Conservation (phyloP, 164 flowering plant genomes). For the Cinnamomum chago region DNA sequence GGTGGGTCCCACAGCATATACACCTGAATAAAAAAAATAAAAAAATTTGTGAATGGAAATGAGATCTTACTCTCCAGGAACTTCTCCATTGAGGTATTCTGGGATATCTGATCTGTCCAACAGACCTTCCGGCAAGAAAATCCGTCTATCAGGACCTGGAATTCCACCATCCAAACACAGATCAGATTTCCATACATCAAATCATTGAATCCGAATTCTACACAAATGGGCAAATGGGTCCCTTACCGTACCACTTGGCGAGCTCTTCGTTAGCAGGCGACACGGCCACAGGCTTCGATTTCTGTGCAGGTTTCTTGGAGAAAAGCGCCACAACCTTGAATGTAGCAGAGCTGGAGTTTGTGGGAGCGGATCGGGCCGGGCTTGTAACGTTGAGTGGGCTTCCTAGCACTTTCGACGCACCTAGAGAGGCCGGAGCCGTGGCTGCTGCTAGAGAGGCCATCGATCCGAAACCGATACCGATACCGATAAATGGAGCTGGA, state of each 20-base stretch:
- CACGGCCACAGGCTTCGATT: constrained; percentile 42
- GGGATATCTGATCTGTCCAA: constrained; percentile 91
- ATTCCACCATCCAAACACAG: not conserved
- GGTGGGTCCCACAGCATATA: too few relatives aligned
- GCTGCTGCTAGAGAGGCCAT: constrained; percentile 84
- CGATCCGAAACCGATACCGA: not conserved
- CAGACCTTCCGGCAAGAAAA: constrained; percentile 93
- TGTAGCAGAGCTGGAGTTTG: constrained; percentile 41
- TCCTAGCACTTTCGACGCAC: constrained; percentile 73
- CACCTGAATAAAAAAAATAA: too few relatives aligned
- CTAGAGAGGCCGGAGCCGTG: constrained; percentile 53
- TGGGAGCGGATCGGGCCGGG: constrained; percentile 38
- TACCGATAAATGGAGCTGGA: not conserved
- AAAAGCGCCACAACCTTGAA: constrained; percentile 82
- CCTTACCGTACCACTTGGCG: constrained; percentile 99
- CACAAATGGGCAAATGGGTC: not conserved
- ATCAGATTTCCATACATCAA: not conserved
- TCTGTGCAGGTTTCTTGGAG: constrained; percentile 65
- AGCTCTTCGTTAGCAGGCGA: constrained; percentile 74
- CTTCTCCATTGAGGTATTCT: constrained; percentile 92
- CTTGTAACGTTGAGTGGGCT: constrained; percentile 45
- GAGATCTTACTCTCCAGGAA: constrained; percentile 88
- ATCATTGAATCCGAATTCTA: not conserved
- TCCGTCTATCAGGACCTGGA: constrained; percentile 93
- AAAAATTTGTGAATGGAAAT: not conserved